Percentiles rank a stretch among this genome's conserved stretches.
Evolutionary conservation across 257 asterid genomes (phyloP).

Genomic region (Paraleonurus japonicus): DNA sequence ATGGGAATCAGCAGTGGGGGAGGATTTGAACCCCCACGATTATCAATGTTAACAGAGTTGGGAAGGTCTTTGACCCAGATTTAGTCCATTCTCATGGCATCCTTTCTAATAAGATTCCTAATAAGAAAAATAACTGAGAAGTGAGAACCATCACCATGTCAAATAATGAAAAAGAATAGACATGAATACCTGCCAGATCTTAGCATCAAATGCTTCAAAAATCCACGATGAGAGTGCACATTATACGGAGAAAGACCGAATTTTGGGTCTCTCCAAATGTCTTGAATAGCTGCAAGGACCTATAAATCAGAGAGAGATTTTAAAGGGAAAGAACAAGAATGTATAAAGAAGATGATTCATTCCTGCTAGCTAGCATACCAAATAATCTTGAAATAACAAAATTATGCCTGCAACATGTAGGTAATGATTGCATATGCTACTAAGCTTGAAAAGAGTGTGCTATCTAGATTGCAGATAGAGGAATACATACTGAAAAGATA

Average conservation of each 20-base stretch:
- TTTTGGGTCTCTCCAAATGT: slow-evolving; percentile 76
- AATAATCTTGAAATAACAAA: slow-evolving; percentile 5
- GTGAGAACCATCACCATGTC: slow-evolving; percentile 3
- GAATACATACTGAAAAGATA: slow-evolving; percentile 5
- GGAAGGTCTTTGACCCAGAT: background rate
- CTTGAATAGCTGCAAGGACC: slow-evolving; percentile 96
- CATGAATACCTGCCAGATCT: slow-evolving; percentile 80
- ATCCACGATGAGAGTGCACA: slow-evolving; percentile 83
- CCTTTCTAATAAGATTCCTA: background rate
- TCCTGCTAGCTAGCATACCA: background rate
- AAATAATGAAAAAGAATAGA: background rate
- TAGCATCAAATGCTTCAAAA: slow-evolving; percentile 91
- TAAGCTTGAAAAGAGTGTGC: background rate
- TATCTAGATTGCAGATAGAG: background rate
- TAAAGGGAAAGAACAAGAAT: slow-evolving; percentile 27
- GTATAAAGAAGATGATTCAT: background rate
- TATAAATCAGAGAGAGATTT: slow-evolving; percentile 45
- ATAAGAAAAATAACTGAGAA: slow-evolving; percentile 2
- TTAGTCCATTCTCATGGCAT: background rate
- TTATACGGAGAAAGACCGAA: slow-evolving; percentile 71
- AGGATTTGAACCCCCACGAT: background rate
- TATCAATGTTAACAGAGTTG: background rate
- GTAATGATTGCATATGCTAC: background rate
- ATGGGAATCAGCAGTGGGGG: background rate
- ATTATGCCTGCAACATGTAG: background rate